A percentile compares a stretch with the other conserved stretches of the same genome.
phyloP scores from a whole-genome alignment of 768 basidiomycete genomes.

The Phylloporus sp. region DNA sequence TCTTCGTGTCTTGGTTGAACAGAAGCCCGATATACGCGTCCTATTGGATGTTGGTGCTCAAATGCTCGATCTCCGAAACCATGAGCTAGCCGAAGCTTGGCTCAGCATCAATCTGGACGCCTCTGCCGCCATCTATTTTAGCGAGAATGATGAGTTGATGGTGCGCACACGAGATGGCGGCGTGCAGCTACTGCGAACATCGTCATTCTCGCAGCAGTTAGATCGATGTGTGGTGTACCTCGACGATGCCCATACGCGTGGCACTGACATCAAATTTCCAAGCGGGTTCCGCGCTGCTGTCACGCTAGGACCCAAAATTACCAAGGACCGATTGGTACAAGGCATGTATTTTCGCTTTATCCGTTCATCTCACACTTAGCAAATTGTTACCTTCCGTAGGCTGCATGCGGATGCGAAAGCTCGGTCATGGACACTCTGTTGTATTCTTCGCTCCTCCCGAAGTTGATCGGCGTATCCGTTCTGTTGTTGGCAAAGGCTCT shows the following conservation, averaged over 20 bases:
- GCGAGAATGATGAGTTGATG: conserved; percentile 9
- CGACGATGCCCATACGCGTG: conserved; percentile 16
- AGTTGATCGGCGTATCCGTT: conserved; percentile 37
- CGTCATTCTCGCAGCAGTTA: conserved; percentile 14
- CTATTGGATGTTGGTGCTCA: conserved; percentile 53
- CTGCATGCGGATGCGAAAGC: conserved; percentile 53
- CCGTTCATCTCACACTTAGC: neutral
- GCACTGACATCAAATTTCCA: conserved; percentile 17
- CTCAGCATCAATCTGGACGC: conserved; percentile 18
- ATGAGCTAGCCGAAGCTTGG: conserved; percentile 38
- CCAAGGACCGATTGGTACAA: conserved; percentile 15
- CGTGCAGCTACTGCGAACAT: conserved; percentile 36
- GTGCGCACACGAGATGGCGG: conserved; percentile 34
- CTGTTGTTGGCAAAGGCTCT: conserved; percentile 7
- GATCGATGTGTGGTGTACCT: conserved; percentile 13
- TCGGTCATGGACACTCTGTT: conserved; percentile 45
- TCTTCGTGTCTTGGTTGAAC: conserved; percentile 27
- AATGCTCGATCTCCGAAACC: conserved; percentile 45
- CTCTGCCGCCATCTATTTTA: conserved; percentile 26
- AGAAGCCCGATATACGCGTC: conserved; percentile 36
- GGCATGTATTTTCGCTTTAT: neutral
- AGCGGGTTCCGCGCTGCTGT: conserved; percentile 11
- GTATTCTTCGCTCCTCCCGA: conserved; percentile 48
- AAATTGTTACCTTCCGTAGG: conserved; percentile 29
- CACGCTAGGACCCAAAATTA: conserved; percentile 15